Base-by-base conservation (phyloP, 805 yeast species). In the Kockiozyma suomiensis region DNA sequence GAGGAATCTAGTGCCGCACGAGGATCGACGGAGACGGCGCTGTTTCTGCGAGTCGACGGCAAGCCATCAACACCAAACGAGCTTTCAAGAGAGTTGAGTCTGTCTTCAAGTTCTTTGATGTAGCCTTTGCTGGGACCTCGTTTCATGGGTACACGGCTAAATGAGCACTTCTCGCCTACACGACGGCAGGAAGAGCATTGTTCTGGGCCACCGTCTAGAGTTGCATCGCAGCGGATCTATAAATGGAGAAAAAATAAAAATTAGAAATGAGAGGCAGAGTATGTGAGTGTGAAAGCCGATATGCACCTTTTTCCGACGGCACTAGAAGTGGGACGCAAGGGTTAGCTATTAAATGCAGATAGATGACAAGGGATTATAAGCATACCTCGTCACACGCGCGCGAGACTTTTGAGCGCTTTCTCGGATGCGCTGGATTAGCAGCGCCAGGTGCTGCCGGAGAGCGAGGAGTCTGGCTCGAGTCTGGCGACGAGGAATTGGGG, bases 61-160 rank as follows among this genome's bases (percentile, higher is more conserved):
- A 30, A 19, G 28, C 46, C 54, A 35, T 59, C 57, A 33, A 63
- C 37, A 28, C 63, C 52, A 26, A 66, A 32, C 10, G 66, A 53
- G 54, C 45, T 53, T 26, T 66, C 67, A 46, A 67, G 65, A 19
- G 68, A 46, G 48, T 64, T 67, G 42, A 67, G 67, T 30, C 70
- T 57, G 50, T 66, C 70, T 38, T 68, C 70, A 30, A 67, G 66
- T 30, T 68, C 70, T 35, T 66, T 68, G 51, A 66, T 66, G 54
- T 67, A 66, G 28, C 86, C 84, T 66, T 82, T 83, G 1, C 84
- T 76, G 2, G 88, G 88, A 0, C 88, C 88, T 55, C 88, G 74
- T 65, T 84, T 84, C 69, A 84, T 73, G 28, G 87, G 88, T 26
- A 81, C 74, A 35, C 87, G 75, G 25, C 81, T 77, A 66, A 83